Base-by-base conservation (phyloP, 768 basidiomycete genomes). In the Lentinula detonsa region DNA sequence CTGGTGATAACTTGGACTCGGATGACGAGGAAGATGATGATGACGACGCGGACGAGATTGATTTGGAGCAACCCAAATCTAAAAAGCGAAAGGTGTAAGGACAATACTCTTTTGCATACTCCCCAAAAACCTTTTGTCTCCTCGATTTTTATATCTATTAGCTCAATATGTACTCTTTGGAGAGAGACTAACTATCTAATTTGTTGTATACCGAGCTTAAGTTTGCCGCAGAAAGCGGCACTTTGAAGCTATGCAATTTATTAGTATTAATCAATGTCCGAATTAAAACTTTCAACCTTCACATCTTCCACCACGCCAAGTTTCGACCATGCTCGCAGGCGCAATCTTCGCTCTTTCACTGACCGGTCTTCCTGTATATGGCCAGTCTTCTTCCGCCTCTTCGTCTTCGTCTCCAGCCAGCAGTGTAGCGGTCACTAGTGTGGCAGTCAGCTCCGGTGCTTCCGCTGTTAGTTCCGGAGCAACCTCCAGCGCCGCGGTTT, bases 1-100 rank as follows among this genome's bases (percentile, higher is more conserved):
- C 77, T 18, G 81, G 81, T 6, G 85, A 85, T 18, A 85, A 86
- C 21, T 62, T 80, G 45, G 87, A 89, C 69, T 82, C 81, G 43
- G 86, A 88, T 37, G 86, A 86, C 13, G 85, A 86, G 48, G 82
- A 82, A 34, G 81, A 84, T 7, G 82, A 83, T 7, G 86, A 88
- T 11, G 86, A 87, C 6, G 88, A 90, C 3, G 90, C 83, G 49
- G 90, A 87, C 48, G 92, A 93, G 72, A 94, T 94, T 74, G 92
- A 94, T 74, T 75, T 94, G 61, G 92, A 94, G 72, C 88, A 90
- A 73, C 92, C 91, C 46, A 80, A 84, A 63, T 68, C 84, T 58
- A 93, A 93, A 76, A 91, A 87, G 75, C 84, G 81, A 74, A 84
- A 83, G 69, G 80, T 83, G 56, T 87, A 59, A 56, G 15, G 39